These are phyloP conservation scores for Pyrus communis DNA, from an alignment of 306 rosid genomes.

Conservation along the genomic window DNA sequence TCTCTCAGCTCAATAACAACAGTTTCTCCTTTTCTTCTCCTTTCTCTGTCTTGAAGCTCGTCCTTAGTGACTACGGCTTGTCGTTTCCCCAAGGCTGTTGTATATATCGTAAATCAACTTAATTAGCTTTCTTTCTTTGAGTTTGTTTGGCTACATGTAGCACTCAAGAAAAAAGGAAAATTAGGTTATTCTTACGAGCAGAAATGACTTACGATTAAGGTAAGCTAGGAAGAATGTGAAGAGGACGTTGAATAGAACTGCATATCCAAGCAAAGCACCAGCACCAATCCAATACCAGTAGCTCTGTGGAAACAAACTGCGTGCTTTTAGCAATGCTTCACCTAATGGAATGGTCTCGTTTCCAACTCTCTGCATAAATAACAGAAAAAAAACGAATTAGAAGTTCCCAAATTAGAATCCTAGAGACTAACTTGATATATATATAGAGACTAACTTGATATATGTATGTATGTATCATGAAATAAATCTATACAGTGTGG, in stretches of 20 bases:
- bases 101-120: constrained; percentile 5
- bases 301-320: constrained; percentile 64
- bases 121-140: constrained; percentile 9
- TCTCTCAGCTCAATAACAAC: constrained; percentile 78
- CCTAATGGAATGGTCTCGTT: constrained; percentile 60
- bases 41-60: constrained; percentile 80
- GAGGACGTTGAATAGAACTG: constrained; percentile 68
- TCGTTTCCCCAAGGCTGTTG: constrained; percentile 71
- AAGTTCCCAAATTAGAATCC: constrained; percentile 7
- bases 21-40: constrained; percentile 73
- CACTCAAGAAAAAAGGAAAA: constrained; percentile 12
- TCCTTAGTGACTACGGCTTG: constrained; percentile 91
- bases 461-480: not conserved
- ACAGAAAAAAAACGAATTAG: constrained; percentile 10
- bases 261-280: constrained; percentile 93
- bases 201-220: constrained; percentile 81
- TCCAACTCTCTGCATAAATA: constrained; percentile 41
- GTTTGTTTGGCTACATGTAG: constrained; percentile 10
- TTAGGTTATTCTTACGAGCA: constrained; percentile 14
- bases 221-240: constrained; percentile 80
- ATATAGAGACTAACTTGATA: not conserved
- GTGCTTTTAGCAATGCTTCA: constrained; percentile 53
- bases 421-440: not conserved
- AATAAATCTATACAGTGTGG: not conserved
- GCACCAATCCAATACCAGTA: constrained; percentile 99